Percentiles rank a stretch among this genome's conserved stretches.
Evolutionary conservation across 495 filamentous ascomycete species (phyloP).

Genomic region (Penicillium pancosmium): DNA sequence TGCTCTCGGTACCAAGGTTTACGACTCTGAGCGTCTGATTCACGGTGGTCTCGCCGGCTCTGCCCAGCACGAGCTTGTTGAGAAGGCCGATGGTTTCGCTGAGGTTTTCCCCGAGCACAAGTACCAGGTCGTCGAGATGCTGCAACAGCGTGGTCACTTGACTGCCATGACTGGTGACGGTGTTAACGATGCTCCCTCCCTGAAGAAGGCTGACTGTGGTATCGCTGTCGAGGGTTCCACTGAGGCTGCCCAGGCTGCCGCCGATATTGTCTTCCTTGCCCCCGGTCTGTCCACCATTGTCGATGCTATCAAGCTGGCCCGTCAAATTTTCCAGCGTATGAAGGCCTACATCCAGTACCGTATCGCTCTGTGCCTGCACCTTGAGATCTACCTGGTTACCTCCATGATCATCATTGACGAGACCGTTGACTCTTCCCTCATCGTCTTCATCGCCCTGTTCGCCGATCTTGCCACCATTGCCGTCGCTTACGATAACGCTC

Average conservation of each 20-base stretch:
- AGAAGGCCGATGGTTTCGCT: slow-evolving; percentile 76
- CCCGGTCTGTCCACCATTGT: slow-evolving; percentile 77
- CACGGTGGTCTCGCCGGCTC: slow-evolving; percentile 73
- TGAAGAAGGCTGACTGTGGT: slow-evolving; percentile 77
- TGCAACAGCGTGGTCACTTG: slow-evolving; percentile 73
- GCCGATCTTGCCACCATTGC: slow-evolving; percentile 78
- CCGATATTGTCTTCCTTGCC: slow-evolving; percentile 80
- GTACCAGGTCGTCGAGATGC: slow-evolving; percentile 77
- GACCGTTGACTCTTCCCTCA: slow-evolving; percentile 65
- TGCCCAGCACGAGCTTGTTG: slow-evolving; percentile 74
- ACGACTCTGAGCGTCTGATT: slow-evolving; percentile 75
- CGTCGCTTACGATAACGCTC: slow-evolving; percentile 76
- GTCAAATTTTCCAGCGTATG: slow-evolving; percentile 83
- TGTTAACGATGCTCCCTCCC: slow-evolving; percentile 73
- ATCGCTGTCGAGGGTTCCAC: slow-evolving; percentile 79
- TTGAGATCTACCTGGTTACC: slow-evolving; percentile 78
- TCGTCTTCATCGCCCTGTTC: slow-evolving; percentile 78
- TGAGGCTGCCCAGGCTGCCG: slow-evolving; percentile 75
- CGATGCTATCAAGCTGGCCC: slow-evolving; percentile 76
- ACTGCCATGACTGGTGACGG: slow-evolving; percentile 77
- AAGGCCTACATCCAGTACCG: slow-evolving; percentile 82
- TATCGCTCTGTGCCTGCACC: slow-evolving; percentile 75
- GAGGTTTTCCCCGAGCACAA: slow-evolving; percentile 80
- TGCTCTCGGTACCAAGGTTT: slow-evolving; percentile 75
- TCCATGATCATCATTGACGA: slow-evolving; percentile 78